Evolutionary conservation across 345 rosid genomes (phyloP), one percentile per base, ranked within the genome.

Genomic region (Geranium rotundifolium): DNA sequence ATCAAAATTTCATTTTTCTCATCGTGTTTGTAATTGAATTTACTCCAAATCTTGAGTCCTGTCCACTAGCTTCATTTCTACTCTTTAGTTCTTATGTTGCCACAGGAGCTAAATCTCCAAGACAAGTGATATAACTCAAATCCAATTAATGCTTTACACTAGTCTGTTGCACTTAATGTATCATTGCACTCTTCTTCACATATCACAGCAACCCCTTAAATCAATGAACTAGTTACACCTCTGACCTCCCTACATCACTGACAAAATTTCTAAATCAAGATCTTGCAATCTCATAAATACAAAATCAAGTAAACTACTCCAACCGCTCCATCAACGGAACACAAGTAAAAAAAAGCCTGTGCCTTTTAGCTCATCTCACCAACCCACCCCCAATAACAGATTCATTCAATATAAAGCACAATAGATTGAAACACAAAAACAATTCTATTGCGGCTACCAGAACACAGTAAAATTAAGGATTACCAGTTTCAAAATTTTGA

Each of bases 401-500:
- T 14, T 46, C 52, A 59, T 13, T 0, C 62, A 59, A 27, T 12
- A 16, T 19, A 15, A 16, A 23, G 29, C 61, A 58, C 7, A 16
- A 58, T 58, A 15, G 13, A 14, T 15, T 19, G 19, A 13, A 59
- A 59, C 9, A 27, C 1, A 16, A 8, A 23, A 29, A 59, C 7
- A 29, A 29, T 12, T 29, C 19, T 10, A 29, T 59, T 29, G 15
- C 46, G 10, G 52, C 8, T 1, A 59, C 17, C 5, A 30, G 3
- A 29, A 17, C 46, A 66, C 19, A 12, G 15, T 20, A 0, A 4
- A 13, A 20, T 6, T 57, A 30, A 56, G 29, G 54, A 56, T 12
- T 84, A 88, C 91, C 96, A 50, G 54, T 60, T 6, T 74, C 77
- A 61, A 64, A 75, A 56, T 66, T 64, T 70, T 68, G 73, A 71